phyloP scores from a whole-genome alignment of 805 yeast genomes.

The Sporopachydermia lactativora region DNA sequence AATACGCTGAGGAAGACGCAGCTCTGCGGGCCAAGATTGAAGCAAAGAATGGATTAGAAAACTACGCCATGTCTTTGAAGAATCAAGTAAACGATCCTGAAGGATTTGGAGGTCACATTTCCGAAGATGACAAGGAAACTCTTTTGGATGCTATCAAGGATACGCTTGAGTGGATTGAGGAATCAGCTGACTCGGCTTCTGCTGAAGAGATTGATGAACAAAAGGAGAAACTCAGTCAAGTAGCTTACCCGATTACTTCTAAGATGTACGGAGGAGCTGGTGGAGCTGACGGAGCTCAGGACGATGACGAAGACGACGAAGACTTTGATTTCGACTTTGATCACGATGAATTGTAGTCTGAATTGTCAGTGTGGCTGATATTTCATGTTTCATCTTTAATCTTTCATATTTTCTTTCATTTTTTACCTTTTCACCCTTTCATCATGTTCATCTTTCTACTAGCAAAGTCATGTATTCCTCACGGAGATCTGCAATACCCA shows the following conservation, averaged over 20 bases:
- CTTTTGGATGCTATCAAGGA: slow-evolving; percentile 79
- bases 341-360: slow-evolving; percentile 57
- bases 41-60: slow-evolving; percentile 78
- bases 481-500: too few relatives aligned
- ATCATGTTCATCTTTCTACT: not conserved
- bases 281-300: slow-evolving; percentile 30
- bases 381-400: too few relatives aligned
- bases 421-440: not conserved
- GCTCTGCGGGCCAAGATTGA: slow-evolving; percentile 73
- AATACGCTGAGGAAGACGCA: slow-evolving; percentile 84
- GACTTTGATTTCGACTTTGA: slow-evolving; percentile 47
- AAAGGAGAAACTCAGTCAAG: slow-evolving; percentile 62
- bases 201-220: slow-evolving; percentile 91
- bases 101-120: slow-evolving; percentile 65
- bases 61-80: slow-evolving; percentile 73
- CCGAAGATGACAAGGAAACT: slow-evolving; percentile 84
- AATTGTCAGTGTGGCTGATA: too few relatives aligned
- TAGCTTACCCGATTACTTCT: slow-evolving; percentile 86
- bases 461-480: too few relatives aligned
- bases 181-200: slow-evolving; percentile 72
- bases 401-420: not conserved
- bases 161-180: slow-evolving; percentile 78
- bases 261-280: slow-evolving; percentile 59
- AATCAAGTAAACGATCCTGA: slow-evolving; percentile 41
- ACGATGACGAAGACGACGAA: slow-evolving; percentile 30